Evolutionary conservation across 306 rosid species (phyloP), one percentile per base, ranked within the genome.

Genomic region (Prunus campanulata): DNA sequence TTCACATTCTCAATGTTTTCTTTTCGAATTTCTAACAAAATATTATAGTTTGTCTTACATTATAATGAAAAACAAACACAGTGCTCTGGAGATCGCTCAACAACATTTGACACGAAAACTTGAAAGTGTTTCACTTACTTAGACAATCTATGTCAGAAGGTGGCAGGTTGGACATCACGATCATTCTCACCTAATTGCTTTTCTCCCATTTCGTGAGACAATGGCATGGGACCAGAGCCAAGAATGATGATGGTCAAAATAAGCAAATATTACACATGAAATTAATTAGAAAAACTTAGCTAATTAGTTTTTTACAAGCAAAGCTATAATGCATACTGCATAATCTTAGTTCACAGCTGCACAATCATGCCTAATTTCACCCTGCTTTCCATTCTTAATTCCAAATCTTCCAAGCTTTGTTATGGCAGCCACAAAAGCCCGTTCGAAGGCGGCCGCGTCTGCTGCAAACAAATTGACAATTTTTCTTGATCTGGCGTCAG

Each of bases 351-450:
- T 91, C 11, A 91, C 80, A 75, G 62, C 56, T 3, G 86, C 8
- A 50, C 93, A 94, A 60, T 88, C 85, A 10, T 47, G 85, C 68
- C 96, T 85, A 57, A 90, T 86, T 80, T 94, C 96, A 0, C 94
- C 97, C 64, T 77, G 87, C 13, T 76, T 83, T 73, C 84, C 89
- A 0, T 80, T 85, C 84, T 82, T 90, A 32, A 91, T 77, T 30
- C 94, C 94, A 3, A 90, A 75, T 22, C 93, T 25, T 8, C 96
- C 98, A 25, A 93, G 93, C 86, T 83, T 91, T 30, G 84, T 91
- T 1, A 90, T 89, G n/a, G 97, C 97, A 63, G 55, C 82, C 54
- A 86, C 88, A 79, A 91, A 91, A 57, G 91, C 86, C n/a, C 6
- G 50, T 67, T 79, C 79, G 68, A 93, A 93, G 69, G 91, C 96